phyloP scores from a whole-genome alignment of 768 basidiomycete genomes.

The Amanita subjunquillea region DNA sequence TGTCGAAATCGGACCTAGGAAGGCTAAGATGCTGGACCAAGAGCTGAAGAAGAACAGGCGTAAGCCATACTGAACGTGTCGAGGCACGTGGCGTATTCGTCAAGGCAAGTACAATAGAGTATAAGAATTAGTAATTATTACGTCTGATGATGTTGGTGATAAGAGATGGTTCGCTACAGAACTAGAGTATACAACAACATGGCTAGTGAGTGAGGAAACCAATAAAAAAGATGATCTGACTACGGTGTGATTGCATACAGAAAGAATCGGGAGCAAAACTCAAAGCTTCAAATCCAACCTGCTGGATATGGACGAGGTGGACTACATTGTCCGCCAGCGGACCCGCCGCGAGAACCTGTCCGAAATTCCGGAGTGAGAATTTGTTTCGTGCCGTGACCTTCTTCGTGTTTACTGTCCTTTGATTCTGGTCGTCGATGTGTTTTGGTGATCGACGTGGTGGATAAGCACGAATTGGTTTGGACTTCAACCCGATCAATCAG shows the following conservation, averaged over 20 bases:
- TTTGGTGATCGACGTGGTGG: slow-evolving; percentile 10
- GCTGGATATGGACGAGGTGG: slow-evolving; percentile 25
- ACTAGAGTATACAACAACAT: background rate
- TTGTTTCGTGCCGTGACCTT: slow-evolving; percentile 15
- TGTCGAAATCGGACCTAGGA: slow-evolving; percentile 88
- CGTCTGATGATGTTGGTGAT: background rate
- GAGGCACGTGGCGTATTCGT: background rate
- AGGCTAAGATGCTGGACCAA: slow-evolving; percentile 84
- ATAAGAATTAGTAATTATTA: slow-evolving; percentile 3
- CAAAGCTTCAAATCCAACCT: slow-evolving; percentile 35
- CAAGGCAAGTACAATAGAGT: slow-evolving; percentile 2
- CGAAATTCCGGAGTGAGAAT: slow-evolving; percentile 38
- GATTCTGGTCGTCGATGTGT: slow-evolving; percentile 8
- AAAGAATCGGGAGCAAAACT: background rate
- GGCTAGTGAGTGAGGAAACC: background rate
- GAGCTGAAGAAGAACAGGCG: slow-evolving; percentile 85
- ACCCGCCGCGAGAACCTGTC: slow-evolving; percentile 22
- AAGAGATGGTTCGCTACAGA: background rate
- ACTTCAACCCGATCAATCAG: slow-evolving; percentile 43
- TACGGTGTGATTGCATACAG: background rate
- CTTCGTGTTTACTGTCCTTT: slow-evolving; percentile 10
- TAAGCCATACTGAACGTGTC: slow-evolving; percentile 59
- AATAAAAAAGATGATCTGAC: background rate
- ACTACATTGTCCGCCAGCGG: slow-evolving; percentile 16
- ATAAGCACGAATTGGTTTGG: slow-evolving; percentile 7